These are phyloP conservation scores for Neurospora discreta DNA, from an alignment of 495 filamentous ascomycete species.

Conservation along the genomic window DNA sequence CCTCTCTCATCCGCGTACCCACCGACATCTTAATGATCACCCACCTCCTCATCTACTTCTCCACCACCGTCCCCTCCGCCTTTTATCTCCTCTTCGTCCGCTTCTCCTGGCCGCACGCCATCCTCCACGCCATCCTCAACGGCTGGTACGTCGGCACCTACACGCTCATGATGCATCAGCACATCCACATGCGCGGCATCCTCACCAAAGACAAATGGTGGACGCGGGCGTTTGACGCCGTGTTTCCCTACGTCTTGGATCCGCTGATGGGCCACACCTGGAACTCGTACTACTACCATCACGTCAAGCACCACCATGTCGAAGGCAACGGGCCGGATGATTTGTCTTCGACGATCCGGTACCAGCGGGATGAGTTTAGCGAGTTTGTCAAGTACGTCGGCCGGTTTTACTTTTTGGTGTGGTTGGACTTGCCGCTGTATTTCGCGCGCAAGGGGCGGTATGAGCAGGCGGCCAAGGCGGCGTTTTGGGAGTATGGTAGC, in stretches of 20 bases:
- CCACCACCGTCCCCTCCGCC: conserved; percentile 56
- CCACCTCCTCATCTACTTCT: conserved; percentile 61
- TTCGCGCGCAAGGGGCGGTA: conserved; percentile 49
- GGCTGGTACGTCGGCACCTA: conserved; percentile 56
- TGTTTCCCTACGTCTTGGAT: conserved; percentile 63
- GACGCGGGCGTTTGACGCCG: background rate
- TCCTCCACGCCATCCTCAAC: conserved; percentile 51
- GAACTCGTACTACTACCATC: conserved; percentile 77
- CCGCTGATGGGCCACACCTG: conserved; percentile 74
- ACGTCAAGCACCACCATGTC: conserved; percentile 77
- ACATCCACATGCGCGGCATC: conserved; percentile 68
- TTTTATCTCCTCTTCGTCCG: conserved; percentile 43
- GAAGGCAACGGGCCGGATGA: conserved; percentile 72
- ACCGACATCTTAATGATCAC: conserved; percentile 56
- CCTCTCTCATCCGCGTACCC: conserved; percentile 16
- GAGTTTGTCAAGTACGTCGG: conserved; percentile 59
- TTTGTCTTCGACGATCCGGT: conserved; percentile 62
- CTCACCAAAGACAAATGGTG: conserved; percentile 39
- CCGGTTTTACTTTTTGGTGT: conserved; percentile 60
- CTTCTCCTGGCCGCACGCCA: conserved; percentile 55
- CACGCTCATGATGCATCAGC: conserved; percentile 73
- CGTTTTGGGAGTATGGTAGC: conserved; percentile 45
- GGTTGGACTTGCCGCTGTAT: conserved; percentile 65
- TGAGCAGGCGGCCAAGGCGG: conserved; percentile 38
- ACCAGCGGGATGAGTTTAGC: conserved; percentile 55